Evolutionary conservation across 176 grass and related monocot species (phyloP), one percentile per base, ranked within the genome.

Genomic region (Poa pratensis): DNA sequence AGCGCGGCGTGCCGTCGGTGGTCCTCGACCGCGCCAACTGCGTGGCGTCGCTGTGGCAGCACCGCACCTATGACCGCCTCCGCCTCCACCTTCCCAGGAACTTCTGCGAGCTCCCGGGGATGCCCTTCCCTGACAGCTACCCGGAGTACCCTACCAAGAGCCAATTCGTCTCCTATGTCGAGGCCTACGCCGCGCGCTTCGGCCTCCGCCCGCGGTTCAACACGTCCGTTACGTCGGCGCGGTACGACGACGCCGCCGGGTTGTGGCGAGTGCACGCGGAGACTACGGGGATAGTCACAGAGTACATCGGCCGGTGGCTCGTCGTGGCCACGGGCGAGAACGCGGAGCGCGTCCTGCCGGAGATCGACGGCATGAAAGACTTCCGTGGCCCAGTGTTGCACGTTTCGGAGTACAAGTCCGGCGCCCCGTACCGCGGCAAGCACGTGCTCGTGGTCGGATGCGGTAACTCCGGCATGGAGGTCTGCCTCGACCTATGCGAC

Each of bases 381-480:
- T 46, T 46, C 45, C 11, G 52, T 15, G 52, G 84, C 30, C 64
- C n/a, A 1, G 77, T 87, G 17, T 7, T 26, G 46, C 84, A 87
- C 78, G 66, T 78, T 18, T 60, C 66, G 14, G 46, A 76, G 55
- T 87, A 87, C 50, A 69, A 72, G 42, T 80, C 65, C n/a, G 77
- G 76, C 19, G 63, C 58, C 10, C 39, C 24, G 16, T 86, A 79
- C 53, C 34, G 18, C 34, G 76, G 76, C 1, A 86, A 80, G 77
- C 66, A 13, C 4, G 63, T 86, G 2, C 67, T 86, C 10, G 84
- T 86, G 2, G 84, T 86, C 39, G 84, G 91, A 13, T 93, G 91
- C 18, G 91, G 91, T 22, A 93, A 93, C 82, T 93, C 91, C 27
- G 88, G 91, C 49, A 93, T 93, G 91, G 91, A 93, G 82, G 86